Evolutionary conservation across 2,329 filamentous ascomycete species (phyloP).

Genomic region (Coniella lustricola): DNA sequence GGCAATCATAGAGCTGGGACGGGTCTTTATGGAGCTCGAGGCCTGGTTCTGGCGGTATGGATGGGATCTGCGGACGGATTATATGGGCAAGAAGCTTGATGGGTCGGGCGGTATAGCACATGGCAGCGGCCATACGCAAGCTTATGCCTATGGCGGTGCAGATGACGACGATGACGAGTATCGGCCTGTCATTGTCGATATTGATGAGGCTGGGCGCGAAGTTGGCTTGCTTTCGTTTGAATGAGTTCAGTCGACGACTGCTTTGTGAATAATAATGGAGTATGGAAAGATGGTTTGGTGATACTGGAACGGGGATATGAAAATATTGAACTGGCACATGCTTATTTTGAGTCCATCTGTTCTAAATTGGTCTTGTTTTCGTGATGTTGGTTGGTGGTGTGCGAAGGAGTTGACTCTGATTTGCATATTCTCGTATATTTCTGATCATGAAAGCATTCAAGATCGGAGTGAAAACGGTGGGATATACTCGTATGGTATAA

Average conservation of each 20-base stretch:
- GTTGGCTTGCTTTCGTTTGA: conserved; percentile 44
- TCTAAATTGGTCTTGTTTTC: background rate
- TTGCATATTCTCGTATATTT: no score
- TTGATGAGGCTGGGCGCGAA: conserved; percentile 46
- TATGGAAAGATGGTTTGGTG: background rate
- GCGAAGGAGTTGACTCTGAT: no score
- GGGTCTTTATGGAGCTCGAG: conserved; percentile 43
- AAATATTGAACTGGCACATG: no score
- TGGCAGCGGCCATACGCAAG: conserved; percentile 30
- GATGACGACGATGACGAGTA: conserved; percentile 40
- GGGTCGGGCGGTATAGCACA: conserved; percentile 21
- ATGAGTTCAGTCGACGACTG: conserved; percentile 4
- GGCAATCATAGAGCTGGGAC: conserved; percentile 37
- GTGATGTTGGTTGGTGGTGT: no score
- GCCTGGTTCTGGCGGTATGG: conserved; percentile 39
- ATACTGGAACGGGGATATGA: no score
- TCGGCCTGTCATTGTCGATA: conserved; percentile 44
- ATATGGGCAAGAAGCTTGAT: conserved; percentile 46
- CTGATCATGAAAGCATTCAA: no score
- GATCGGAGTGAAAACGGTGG: no score
- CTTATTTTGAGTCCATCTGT: no score
- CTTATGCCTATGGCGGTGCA: conserved; percentile 39
- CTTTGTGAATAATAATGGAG: no score
- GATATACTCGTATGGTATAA: no score
- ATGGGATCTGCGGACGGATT: conserved; percentile 49